Percentiles rank a stretch among this genome's conserved stretches.
phyloP scores from a whole-genome alignment of 1,139 yeast species.

The Debaryomyces nepalensis region DNA sequence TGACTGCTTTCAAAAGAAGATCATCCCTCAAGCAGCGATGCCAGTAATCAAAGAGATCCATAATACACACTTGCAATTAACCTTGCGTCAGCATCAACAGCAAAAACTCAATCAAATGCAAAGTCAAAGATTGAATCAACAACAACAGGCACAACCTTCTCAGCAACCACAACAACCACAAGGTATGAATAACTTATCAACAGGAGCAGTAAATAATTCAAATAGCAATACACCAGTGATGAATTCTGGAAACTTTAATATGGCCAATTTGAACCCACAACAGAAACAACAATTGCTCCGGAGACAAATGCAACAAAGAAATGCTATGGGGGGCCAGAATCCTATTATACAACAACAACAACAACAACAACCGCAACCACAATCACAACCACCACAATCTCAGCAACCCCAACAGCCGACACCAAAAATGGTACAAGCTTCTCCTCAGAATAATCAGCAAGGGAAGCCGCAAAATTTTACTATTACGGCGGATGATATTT shows the following conservation, averaged over 20 bases:
- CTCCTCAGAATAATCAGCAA: constrained; percentile 16
- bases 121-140: constrained; percentile 23
- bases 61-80: constrained; percentile 52
- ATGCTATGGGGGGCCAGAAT: constrained; percentile 13
- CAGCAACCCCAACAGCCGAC: constrained; percentile 24
- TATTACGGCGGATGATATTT: constrained; percentile 47
- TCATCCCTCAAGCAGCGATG: constrained; percentile 58
- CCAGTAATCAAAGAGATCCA: constrained; percentile 65
- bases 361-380: constrained; percentile 18
- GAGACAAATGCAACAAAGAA: constrained; percentile 38
- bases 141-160: constrained; percentile 20
- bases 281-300: constrained; percentile 42
- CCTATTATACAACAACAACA: constrained; percentile 17
- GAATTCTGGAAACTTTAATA: constrained; percentile 20
- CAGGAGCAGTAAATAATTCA: constrained; percentile 14
- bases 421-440: constrained; percentile 18
- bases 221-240: constrained; percentile 20
- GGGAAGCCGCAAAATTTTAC: constrained; percentile 42
- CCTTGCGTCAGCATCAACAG: constrained; percentile 42
- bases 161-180: constrained; percentile 19
- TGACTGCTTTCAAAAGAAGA: constrained; percentile 64
- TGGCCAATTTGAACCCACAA: constrained; percentile 38
- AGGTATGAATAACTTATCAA: constrained; percentile 12
- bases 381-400: constrained; percentile 21
- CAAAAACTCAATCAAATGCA: constrained; percentile 25